Evolutionary conservation across 2,329 filamentous ascomycete genomes (phyloP).

Genomic region (Ascochyta viciae-villosae): DNA sequence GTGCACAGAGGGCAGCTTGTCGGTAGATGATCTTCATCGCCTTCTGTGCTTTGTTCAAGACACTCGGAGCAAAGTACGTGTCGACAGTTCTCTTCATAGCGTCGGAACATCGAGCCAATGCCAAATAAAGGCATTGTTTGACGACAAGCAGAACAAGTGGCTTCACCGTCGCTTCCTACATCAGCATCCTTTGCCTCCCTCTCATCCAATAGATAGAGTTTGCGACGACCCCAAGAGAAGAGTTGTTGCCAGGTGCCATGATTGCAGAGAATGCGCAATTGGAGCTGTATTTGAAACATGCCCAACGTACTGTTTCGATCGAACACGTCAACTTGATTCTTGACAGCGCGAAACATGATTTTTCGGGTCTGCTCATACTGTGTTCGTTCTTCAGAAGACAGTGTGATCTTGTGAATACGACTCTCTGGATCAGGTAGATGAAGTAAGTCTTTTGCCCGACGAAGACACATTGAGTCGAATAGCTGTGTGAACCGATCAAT

Average conservation of each 20-base stretch:
- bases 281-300: constrained; percentile 56
- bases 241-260: constrained; percentile 58
- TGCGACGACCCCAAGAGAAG: constrained; percentile 53
- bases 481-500: constrained; percentile 37
- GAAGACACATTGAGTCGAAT: constrained; percentile 51
- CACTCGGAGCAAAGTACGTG: constrained; percentile 48
- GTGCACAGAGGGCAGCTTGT: constrained; percentile 35
- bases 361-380: constrained; percentile 43
- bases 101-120: constrained; percentile 30
- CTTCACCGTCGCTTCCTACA: constrained; percentile 33
- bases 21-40: constrained; percentile 7
- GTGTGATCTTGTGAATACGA: constrained; percentile 33
- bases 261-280: constrained; percentile 59
- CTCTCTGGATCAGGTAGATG: constrained; percentile 44
- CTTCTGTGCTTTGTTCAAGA: constrained; percentile 31
- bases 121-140: constrained; percentile 33
- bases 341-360: constrained; percentile 50
- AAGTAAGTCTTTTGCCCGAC: constrained; percentile 53
- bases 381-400: constrained; percentile 40
- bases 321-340: constrained; percentile 47
- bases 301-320: constrained; percentile 51
- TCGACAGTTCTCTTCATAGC: constrained; percentile 33
- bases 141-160: constrained; percentile 41
- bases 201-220: constrained; percentile 45
- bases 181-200: constrained; percentile 43